phyloP scores from a whole-genome alignment of 495 filamentous ascomycete genomes.

The Pseudoneurospora amorphoporcata region DNA sequence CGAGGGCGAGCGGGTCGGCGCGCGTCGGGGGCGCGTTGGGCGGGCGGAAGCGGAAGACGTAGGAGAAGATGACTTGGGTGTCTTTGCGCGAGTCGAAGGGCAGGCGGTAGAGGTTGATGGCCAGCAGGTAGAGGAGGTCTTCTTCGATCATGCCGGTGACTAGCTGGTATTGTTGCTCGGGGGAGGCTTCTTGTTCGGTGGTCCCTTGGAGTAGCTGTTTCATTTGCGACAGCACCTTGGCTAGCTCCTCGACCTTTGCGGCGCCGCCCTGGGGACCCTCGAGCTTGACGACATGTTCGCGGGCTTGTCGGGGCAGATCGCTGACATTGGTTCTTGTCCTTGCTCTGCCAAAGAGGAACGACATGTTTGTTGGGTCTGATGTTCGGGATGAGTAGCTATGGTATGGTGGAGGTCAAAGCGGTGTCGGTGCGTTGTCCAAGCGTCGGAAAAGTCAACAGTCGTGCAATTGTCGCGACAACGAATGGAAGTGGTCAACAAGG shows the following conservation, averaged over 20 bases:
- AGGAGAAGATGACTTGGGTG: conserved; percentile 80
- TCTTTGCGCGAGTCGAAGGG: conserved; percentile 93
- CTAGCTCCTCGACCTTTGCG: conserved; percentile 45
- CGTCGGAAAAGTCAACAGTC: background rate
- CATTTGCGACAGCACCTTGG: conserved; percentile 69
- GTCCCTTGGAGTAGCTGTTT: conserved; percentile 78
- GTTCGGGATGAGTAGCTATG: background rate
- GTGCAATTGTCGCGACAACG: background rate
- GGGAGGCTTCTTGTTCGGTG: conserved; percentile 64
- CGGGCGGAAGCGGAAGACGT: conserved; percentile 72
- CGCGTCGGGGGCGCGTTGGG: conserved; percentile 40
- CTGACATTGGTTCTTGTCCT: conserved; percentile 45
- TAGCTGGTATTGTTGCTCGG: conserved; percentile 74
- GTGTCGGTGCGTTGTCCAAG: background rate
- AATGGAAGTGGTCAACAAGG: background rate
- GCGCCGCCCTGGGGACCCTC: conserved; percentile 36
- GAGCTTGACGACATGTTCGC: conserved; percentile 43
- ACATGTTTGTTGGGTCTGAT: conserved; percentile 43
- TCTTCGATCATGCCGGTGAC: conserved; percentile 73
- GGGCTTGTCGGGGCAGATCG: conserved; percentile 43
- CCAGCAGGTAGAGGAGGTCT: conserved; percentile 75
- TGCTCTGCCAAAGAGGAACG: conserved; percentile 81
- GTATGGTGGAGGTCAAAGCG: background rate
- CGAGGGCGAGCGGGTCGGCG: conserved; percentile 68
- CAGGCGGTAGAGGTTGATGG: conserved; percentile 65